phyloP scores from a whole-genome alignment of 768 basidiomycete genomes.

The Megacollybia marginata region DNA sequence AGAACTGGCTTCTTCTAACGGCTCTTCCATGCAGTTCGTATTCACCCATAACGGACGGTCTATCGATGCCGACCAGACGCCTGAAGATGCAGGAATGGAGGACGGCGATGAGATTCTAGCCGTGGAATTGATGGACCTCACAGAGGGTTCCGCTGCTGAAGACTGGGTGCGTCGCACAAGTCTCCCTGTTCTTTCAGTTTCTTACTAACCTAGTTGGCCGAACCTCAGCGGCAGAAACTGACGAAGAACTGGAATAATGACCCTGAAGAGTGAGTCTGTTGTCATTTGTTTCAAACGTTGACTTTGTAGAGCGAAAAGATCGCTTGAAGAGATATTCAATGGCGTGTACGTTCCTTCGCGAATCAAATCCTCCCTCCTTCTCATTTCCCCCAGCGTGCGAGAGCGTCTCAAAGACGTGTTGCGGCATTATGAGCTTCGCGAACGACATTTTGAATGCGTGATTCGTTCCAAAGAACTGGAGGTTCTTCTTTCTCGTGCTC shows the following conservation, averaged over 20 bases:
- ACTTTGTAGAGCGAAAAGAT: constrained; percentile 53
- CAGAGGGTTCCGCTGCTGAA: constrained; percentile 56
- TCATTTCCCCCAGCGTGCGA: constrained; percentile 47
- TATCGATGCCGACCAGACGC: constrained; percentile 75
- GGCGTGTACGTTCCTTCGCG: constrained; percentile 52
- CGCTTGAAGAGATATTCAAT: constrained; percentile 81
- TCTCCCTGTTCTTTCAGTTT: constrained; percentile 2
- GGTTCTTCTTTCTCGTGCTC: constrained; percentile 77
- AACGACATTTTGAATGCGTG: constrained; percentile 88
- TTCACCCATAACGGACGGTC: constrained; percentile 79
- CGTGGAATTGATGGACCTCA: constrained; percentile 87
- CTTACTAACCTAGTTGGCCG: constrained; percentile 55
- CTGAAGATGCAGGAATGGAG: constrained; percentile 83
- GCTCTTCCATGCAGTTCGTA: constrained; percentile 61
- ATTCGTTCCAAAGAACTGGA: constrained; percentile 90
- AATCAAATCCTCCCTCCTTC: constrained; percentile 1
- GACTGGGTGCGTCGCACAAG: constrained; percentile 43
- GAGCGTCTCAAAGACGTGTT: constrained; percentile 84
- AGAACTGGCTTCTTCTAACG: constrained; percentile 4
- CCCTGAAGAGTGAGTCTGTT: constrained; percentile 55
- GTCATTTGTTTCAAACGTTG: not conserved
- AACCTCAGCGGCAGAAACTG: constrained; percentile 59
- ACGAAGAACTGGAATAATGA: constrained; percentile 79
- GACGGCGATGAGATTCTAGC: constrained; percentile 86
- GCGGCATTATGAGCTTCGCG: constrained; percentile 82